Base-by-base conservation (phyloP, 345 rosid species). In the Brassica juncea region DNA sequence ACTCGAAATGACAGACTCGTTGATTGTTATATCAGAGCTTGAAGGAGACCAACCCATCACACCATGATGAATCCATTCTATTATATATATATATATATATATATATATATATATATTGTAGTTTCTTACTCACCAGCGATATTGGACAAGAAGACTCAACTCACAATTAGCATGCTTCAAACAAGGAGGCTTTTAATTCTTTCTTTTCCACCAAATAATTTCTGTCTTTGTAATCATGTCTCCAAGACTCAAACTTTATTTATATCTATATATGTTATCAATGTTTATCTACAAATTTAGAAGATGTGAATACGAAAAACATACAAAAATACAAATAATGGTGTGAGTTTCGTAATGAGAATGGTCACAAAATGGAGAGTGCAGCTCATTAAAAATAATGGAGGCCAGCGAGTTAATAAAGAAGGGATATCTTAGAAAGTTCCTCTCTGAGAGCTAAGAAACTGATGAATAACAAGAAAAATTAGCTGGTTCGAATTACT, bases 1-100 rank as follows among this genome's bases (percentile, higher is more conserved):
- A 8, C 88, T 95, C 2, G 75, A 70, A 70, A 47, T 76, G 81
- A 84, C 86, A 1, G 99, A 95, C 83, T 85, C 88, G 1, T 80
- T 95, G 66, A 93, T 95, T 6, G 97, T 95, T 64, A 90, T 93
- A 78, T 93, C 99, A 1, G 99, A 95, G 88, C 92, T 90, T 12
- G 94, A 95, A 88, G 97, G 93, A 77, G 93, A 76, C 63, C 76
- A 76, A 66, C 77, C 83, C 5, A 76, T 65, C 69, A 71, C 28
- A 70, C 9, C 37, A 1, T 76, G 58, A 49, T 49, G 19, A n/a
- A 49, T 49, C 59, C 10, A 58, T 8, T 71, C 72, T 71, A 35
- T 14, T 71, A 47, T 72, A 39, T 49, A 19, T 39, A 42, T 72
- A 39, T 49, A 19, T 71, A 60, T 72, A 39, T 49, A 19, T 71